These are phyloP conservation scores for Syzygium aqueum DNA, from an alignment of 345 rosid species.

Conservation along the genomic window DNA sequence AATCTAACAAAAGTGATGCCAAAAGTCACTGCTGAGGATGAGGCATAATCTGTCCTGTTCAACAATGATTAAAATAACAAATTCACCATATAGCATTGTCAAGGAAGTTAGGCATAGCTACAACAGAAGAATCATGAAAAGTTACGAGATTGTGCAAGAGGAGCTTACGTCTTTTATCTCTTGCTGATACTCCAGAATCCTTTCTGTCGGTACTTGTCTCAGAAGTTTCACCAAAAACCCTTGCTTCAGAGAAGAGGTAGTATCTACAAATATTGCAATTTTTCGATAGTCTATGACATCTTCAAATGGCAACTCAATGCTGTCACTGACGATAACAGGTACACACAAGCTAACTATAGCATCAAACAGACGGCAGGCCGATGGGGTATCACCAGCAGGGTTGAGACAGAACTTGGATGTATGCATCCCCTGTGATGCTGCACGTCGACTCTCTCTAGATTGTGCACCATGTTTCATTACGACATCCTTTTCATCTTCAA, in stretches of 20 bases:
- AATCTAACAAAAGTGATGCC: not conserved
- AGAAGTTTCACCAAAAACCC: slow-evolving; percentile 60
- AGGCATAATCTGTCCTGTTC: not conserved
- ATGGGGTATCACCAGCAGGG: slow-evolving; percentile 99
- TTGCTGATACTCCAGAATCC: slow-evolving; percentile 69
- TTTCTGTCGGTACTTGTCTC: slow-evolving; percentile 38
- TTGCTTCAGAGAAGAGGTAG: slow-evolving; percentile 50
- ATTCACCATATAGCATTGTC: not conserved
- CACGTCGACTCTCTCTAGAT: slow-evolving; percentile 90
- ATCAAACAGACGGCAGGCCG: slow-evolving; percentile 97
- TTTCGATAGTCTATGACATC: slow-evolving; percentile 81
- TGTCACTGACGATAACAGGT: slow-evolving; percentile 84
- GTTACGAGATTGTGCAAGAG: not conserved
- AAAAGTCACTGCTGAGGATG: not conserved
- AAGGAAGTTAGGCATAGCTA: not conserved
- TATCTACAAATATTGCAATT: slow-evolving; percentile 72
- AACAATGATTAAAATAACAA: not conserved
- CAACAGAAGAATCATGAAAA: not conserved
- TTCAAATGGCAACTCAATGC: slow-evolving; percentile 93
- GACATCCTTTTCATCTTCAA: slow-evolving; percentile 77
- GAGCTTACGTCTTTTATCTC: slow-evolving; percentile 52
- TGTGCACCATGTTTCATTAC: slow-evolving; percentile 88
- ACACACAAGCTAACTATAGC: slow-evolving; percentile 94
- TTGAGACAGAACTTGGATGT: slow-evolving; percentile 89
- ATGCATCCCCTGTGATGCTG: slow-evolving; percentile 89